A percentile compares a stretch with the other conserved stretches of the same genome.
Conservation (phyloP, 192 early-diverging fungal genomes). For the Neocallimastix lanati region DNA sequence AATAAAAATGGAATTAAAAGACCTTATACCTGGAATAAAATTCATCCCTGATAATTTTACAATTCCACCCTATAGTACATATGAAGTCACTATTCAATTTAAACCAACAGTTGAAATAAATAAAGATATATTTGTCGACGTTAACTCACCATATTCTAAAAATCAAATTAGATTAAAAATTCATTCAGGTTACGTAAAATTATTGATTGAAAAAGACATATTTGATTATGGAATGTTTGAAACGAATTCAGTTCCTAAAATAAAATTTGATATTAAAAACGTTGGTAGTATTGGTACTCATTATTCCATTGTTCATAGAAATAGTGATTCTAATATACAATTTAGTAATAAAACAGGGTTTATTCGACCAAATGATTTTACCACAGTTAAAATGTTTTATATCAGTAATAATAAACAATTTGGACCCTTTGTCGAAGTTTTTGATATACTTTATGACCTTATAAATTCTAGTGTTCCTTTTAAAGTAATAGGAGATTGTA, state of each 20-base stretch:
- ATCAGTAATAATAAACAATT: slow-evolving; percentile 23
- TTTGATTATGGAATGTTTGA: slow-evolving; percentile 51
- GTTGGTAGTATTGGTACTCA: slow-evolving; percentile 34
- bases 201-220: slow-evolving; percentile 19
- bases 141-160: slow-evolving; percentile 39
- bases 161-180: slow-evolving; percentile 34
- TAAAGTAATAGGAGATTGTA: slow-evolving; percentile 32
- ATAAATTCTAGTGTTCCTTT: slow-evolving; percentile 28
- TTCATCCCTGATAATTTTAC: slow-evolving; percentile 27
- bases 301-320: slow-evolving; percentile 21
- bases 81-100: slow-evolving; percentile 24
- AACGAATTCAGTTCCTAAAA: slow-evolving; percentile 15
- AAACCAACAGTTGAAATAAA: slow-evolving; percentile 29
- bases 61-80: slow-evolving; percentile 32
- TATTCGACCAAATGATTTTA: slow-evolving; percentile 16
- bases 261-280: slow-evolving; percentile 23
- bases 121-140: slow-evolving; percentile 24
- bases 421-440: slow-evolving; percentile 23
- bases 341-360: slow-evolving; percentile 23
- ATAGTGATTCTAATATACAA: slow-evolving; percentile 26
- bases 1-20: slow-evolving; percentile 33
- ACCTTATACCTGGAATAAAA: slow-evolving; percentile 28
- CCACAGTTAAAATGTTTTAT: slow-evolving; percentile 21
- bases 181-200: slow-evolving; percentile 27
- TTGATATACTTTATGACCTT: slow-evolving; percentile 29